Base-by-base conservation (phyloP, 768 basidiomycete genomes). In the Mycena olivaceomarginata region DNA sequence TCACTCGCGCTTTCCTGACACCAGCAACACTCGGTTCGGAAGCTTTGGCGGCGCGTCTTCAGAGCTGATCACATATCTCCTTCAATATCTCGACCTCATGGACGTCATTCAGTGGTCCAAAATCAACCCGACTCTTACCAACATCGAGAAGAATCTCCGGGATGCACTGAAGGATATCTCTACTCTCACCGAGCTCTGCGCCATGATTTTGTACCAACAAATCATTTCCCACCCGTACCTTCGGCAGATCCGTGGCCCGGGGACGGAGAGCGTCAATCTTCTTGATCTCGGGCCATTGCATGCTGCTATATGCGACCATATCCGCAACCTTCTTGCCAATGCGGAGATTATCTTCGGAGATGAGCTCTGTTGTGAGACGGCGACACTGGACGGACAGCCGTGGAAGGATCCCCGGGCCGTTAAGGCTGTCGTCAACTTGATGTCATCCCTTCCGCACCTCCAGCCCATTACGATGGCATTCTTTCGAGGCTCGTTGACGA, bases 121-220 rank as follows among this genome's bases (percentile, higher is more conserved):
- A 82, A 48, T 57, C 74, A 37, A 74, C 16, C 22, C 53, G 5
- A 4, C 53, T 20, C 18, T 77, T 72, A 83, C 59, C 39, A 71
- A 83, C 66, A 80, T 83, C 43, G 81, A 83, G 53, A 41, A 67
- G n/a, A 83, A 83, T 67, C 39, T 82, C 2, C 75, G 57, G 25
- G 63, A 75, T 2, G 80, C 77, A 1, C 70, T 83, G 4, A 9
- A 70, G 0, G 80, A 81, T 57, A 60, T 57, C 7, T 62, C 76
- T 4, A 82, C 79, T 3, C 67, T 80, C 11, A 73, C 72, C 10
- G 82, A 82, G 51, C 60, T 82, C 11, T 65, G 63, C 22, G 79
- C 65, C 1, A 70, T 80, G 39, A 59, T 63, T 16, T n/a, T 82
- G 4, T 80, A 80, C 53, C 46, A 31, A 15, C 59, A 75, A 41